Evolutionary conservation across 2,329 filamentous ascomycete species (phyloP), one percentile per base, ranked within the genome.

Genomic region (Emericellopsis atlantica): DNA sequence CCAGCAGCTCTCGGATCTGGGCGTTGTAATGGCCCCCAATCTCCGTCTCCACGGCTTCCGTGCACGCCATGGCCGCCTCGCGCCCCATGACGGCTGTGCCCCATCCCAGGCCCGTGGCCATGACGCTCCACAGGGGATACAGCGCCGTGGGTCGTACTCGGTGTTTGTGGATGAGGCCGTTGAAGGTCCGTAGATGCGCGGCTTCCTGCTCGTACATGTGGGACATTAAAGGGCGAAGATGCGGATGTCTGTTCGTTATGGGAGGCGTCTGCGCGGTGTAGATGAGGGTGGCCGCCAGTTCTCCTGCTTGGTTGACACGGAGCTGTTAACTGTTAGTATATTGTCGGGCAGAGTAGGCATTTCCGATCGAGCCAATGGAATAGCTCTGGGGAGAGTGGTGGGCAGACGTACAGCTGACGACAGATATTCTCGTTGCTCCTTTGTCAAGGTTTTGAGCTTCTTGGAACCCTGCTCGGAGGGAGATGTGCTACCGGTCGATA

Each of bases 161-260:
- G 61, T 96, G 92, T 53, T 81, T 83, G 15, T 84, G 79, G 5
- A 96, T 69, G 22, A 96, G 72, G 4, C 68, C 54, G 61, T 95
- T 94, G 72, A 96, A 98, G 31, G 81, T 92, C 4, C 67, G 62
- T 51, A 96, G 79, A 61, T 98, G 92, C 8, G 79, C 82, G 11
- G 77, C 87, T 68, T 98, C 92, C 60, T 98, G 92, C 53, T 92
- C 86, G 68, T 95, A 89, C 92, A 98, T 98, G 71, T 96, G 92
- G 52, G 81, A 77, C 87, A 98, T 95, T 26, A 96, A 66, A 0
- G 87, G 83, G 6, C 86, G 81, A 15, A 98, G 79, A 56, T 95
- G 84, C 1, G 92, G 90, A 58, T 95, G 81, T 5, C 81, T 76
- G 48, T 76, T 74, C 43, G 87, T 70, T 40, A 96, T 66, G n/a